Base-by-base conservation (phyloP, 2,329 filamentous ascomycete genomes). In the Boeremia exigua region DNA sequence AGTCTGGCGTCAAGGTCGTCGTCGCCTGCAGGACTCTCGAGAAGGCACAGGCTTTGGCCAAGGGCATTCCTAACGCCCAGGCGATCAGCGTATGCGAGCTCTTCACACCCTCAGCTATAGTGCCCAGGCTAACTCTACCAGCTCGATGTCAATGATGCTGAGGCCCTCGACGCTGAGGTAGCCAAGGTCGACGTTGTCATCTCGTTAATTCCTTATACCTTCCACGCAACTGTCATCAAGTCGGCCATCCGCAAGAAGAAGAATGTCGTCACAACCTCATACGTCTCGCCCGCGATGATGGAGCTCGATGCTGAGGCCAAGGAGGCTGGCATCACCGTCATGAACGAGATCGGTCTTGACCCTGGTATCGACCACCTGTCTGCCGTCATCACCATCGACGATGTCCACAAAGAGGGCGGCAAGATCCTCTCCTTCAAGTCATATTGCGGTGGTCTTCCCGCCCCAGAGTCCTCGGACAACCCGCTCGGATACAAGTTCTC, bases 401-500 rank as follows among this genome's bases (percentile, higher is more conserved):
- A 92, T 73, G 92, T 96, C n/a, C 93, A 97, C 83, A 81, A 85
- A 60, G 89, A 83, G 14, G 93, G 92, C 56, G 94, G 93, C 75
- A 95, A 95, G 82, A 89, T 98, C 74, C 80, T 83, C 28, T 86
- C 84, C 39, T 97, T 97, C 83, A 79, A 90, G 60, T 89, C 86
- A 49, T 97, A 89, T 84, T 97, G 93, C 47, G 73, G 73, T 61
- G 73, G 73, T 44, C 67, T 75, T 2, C 80, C 80, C 29, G 79
- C 80, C 8, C 83, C 84, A 45, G 90, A 95, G 79, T 80, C 81
- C 77, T 94, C 90, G 7, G 89, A 89, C 77, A 97, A 97, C 81
- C 92, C 93, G 27, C 83, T 96, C 14, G 92, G 93, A 43, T 96
- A 96, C 85, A 96, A 96, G 79, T 95, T 96, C 83, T 92, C 88